Base-by-base conservation (phyloP, 345 rosid species). In the Jatropha curcas region DNA sequence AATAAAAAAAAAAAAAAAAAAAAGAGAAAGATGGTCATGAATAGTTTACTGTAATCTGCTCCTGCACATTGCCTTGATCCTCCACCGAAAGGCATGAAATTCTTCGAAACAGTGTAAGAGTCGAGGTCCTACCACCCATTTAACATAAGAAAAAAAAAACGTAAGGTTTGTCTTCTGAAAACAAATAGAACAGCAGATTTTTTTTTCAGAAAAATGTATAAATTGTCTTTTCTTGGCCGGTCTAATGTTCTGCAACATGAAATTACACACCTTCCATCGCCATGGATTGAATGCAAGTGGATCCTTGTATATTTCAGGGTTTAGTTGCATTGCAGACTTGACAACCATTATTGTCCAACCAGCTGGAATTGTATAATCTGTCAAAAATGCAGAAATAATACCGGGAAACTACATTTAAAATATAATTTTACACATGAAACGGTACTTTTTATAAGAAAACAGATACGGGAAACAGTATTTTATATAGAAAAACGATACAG, bases 51-150 rank as follows among this genome's bases (percentile, higher is more conserved):
- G 17, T 81, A 80, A 37, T 81, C 85, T 48, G 89, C 86, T 62
- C 86, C 86, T 30, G 59, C 78, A 62, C 89, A 81, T 0, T 76
- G 82, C 68, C 91, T 82, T 0, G 27, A 80, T 5, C 89, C 91
- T 16, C 85, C 82, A 16, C 89, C 89, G 45, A 84, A 87, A 0
- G 81, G 84, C 82, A 82, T 82, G 70, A 80, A 86, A 5, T 76
- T 81, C 58, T 84, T 86, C 5, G 85, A 79, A 8, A 67, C 35
- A 5, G 53, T 46, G 28, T 14, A n/a, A 5, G 50, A 41, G 2
- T 52, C 61, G 30, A 68, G 60, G 1, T 17, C 85, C 84, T 9
- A 33, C 67, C 30, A 74, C 30, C 73, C 62, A 65, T 69, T 77
- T 33, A 12, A 70, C 22, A 20, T 20, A n/a, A 1, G 17, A 57